Evolutionary conservation across 139 green algal species (phyloP).

Genomic region (Micractinium conductrix): DNA sequence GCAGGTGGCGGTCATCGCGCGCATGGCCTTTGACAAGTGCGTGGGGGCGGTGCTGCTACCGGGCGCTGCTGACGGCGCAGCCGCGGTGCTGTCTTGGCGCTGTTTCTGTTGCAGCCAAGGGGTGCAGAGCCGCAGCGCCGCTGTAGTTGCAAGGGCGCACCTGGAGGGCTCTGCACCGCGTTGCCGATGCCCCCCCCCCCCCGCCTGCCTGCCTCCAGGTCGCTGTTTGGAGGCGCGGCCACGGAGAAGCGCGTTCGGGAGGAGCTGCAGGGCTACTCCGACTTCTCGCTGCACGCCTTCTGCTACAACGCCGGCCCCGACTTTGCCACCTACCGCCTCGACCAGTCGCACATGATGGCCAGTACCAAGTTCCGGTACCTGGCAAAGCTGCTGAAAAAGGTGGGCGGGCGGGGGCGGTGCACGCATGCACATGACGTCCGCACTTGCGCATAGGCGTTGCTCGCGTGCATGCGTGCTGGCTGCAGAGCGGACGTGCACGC

Average conservation of each 20-base stretch:
- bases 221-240: constrained; percentile 69
- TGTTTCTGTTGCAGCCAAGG: too few relatives aligned
- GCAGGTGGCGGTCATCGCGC: constrained; percentile 70
- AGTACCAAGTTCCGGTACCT: constrained; percentile 57
- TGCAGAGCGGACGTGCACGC: too few relatives aligned
- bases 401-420: constrained; percentile 58
- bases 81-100: too few relatives aligned
- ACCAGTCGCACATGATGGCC: constrained; percentile 36
- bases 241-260: constrained; percentile 66
- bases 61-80: too few relatives aligned
- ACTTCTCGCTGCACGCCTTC: constrained; percentile 86
- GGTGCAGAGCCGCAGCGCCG: too few relatives aligned
- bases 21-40: constrained; percentile 50
- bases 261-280: constrained; percentile 74
- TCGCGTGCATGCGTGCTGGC: too few relatives aligned
- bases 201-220: constrained; percentile 20
- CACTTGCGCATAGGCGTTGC: too few relatives aligned
- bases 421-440: too few relatives aligned
- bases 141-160: too few relatives aligned
- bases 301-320: constrained; percentile 48
- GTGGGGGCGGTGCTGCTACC: too few relatives aligned
- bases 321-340: constrained; percentile 34
- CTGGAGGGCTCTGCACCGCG: too few relatives aligned
- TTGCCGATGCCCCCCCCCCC: not conserved
- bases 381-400: constrained; percentile 64